Conservation (phyloP, 257 asterid genomes). For the Solanum sejunctum region DNA sequence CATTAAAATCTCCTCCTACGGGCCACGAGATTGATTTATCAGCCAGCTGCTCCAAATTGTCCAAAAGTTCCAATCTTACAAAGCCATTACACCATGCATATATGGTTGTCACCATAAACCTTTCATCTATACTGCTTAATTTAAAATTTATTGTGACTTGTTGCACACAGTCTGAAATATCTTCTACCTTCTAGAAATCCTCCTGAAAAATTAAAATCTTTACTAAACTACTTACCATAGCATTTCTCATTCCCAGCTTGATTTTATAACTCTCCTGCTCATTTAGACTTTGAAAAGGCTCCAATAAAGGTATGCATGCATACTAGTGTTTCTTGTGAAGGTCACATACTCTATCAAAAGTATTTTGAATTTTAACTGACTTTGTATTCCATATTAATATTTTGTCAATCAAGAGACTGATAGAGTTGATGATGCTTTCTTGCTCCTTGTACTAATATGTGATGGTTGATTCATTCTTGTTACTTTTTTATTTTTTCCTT, state of each 20-base stretch:
- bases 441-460: background rate
- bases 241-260: background rate
- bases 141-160: too few species aligned
- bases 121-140: fast-evolving
- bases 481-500: too few species aligned
- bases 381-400: too few species aligned
- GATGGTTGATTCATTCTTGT: too few species aligned
- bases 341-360: background rate
- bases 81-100: background rate
- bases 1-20: background rate
- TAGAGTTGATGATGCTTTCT: fast-evolving
- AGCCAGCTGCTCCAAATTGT: too few species aligned
- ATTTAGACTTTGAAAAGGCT: background rate
- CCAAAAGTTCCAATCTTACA: background rate
- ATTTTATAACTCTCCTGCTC: too few species aligned
- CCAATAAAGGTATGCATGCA: background rate
- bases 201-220: too few species aligned
- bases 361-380: background rate
- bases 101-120: fast-evolving
- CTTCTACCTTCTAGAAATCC: background rate
- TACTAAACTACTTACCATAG: too few species aligned
- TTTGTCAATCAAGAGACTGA: background rate
- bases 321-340: too few species aligned
- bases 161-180: too few species aligned
- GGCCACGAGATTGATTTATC: too few species aligned